These are phyloP conservation scores for Cryphonectria naterciae DNA, from an alignment of 2,329 filamentous ascomycete species.

Conservation along the genomic window DNA sequence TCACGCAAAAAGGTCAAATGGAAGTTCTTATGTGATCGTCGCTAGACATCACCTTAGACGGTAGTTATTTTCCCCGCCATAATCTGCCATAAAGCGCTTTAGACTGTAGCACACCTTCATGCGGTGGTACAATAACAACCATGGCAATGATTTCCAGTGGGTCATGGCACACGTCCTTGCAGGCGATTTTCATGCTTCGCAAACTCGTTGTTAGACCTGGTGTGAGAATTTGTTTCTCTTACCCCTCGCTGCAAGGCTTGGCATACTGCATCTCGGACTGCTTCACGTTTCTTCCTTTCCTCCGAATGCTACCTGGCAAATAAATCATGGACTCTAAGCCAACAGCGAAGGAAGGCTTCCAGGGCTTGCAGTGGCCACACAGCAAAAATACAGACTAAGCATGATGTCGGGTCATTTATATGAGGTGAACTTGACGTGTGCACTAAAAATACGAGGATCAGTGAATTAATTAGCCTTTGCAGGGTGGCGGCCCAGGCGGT, in stretches of 20 bases:
- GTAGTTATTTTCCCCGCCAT: background rate
- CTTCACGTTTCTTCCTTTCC: background rate
- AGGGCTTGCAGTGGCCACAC: background rate
- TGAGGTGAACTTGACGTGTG: background rate
- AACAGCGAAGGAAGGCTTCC: background rate
- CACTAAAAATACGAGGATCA: background rate
- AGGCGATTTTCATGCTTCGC: background rate
- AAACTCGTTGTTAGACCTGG: too few species aligned
- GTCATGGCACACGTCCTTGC: background rate
- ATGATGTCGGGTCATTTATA: background rate
- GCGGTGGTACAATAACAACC: too few species aligned
- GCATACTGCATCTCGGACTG: background rate
- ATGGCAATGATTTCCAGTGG: too few species aligned
- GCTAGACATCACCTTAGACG: background rate
- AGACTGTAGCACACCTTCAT: background rate
- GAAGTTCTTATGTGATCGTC: too few species aligned
- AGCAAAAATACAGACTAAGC: background rate
- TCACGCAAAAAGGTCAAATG: too few species aligned
- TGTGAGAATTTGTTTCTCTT: too few species aligned
- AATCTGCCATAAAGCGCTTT: background rate
- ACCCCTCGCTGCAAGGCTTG: too few species aligned
- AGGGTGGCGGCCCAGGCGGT: background rate
- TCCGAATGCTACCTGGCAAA: background rate
- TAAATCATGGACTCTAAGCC: background rate
- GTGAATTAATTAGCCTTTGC: background rate